Evolutionary conservation across 495 filamentous ascomycete genomes (phyloP), one percentile per base, ranked within the genome.

Genomic region (Aspergillus carlsbadensis): DNA sequence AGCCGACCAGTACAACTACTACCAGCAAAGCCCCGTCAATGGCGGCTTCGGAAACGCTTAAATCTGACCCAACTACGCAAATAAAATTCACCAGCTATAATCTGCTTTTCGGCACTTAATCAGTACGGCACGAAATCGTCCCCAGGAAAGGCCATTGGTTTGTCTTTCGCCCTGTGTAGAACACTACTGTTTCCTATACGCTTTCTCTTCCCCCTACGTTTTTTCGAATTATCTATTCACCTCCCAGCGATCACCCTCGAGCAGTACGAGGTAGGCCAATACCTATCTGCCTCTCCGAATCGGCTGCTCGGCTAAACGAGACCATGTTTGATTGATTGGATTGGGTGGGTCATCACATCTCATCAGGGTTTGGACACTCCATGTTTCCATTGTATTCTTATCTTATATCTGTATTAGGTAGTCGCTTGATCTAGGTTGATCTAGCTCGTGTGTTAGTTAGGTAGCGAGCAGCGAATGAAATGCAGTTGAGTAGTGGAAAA

Each of bases 21-120:
- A 76, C 49, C 74, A 77, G 51, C 67, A 75, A 57, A 49, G 35
- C 5, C 65, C 68, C 10, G 62, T 70, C 33, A 77, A 78, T 46
- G 75, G 71, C 29, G 59, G 44, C 6, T 41, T 64, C 18, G 57
- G 42, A 39, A 50, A 10, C 15, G 49, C 17, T 26, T 20, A 49
- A 45, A 40, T 57, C 46, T 62, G 60, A 58, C 21, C 6, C 15
- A 13, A 13, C 0, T 15, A 14, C 11, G 14, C 21, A 10, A 24
- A 40, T 36, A 44, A 24, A 20, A 20, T 44, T 20, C 24, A 2
- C 45, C 37, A 15, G 29, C 24, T 46, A 13, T 31, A 29, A 6
- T 31, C 40, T 21, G 11, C 21, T 18, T 18, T 24, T 40, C 48
- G 48, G 33, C 14, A 53, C 26, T 39, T 31, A 35, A 22, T 54